Evolutionary conservation across 2,329 filamentous ascomycete species (phyloP), one percentile per base, ranked within the genome.

Genomic region (Cadophora gregata): DNA sequence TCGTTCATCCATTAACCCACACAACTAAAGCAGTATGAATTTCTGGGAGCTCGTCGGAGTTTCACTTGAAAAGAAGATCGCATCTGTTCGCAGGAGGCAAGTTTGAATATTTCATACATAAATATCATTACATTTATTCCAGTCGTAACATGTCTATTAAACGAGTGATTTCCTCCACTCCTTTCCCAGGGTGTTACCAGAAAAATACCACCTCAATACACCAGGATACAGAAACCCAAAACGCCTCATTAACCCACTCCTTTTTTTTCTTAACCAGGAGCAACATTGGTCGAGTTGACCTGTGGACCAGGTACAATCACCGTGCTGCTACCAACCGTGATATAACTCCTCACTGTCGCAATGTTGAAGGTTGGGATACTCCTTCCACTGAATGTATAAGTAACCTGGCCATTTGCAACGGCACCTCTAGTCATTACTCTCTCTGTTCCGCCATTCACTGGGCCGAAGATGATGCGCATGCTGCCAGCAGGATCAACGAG

Each of bases 391-490:
- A 48, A 60, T 31, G 58, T 47, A 27, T 60, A 60, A 0, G 58
- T 60, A 1, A 60, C 58, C 38, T 33, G 47, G 14, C 58, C 58
- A 36, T 60, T 60, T 1, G 16, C 16, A 8, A 31, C 58, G 6
- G 45, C 58, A 3, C 58, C 58, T 29, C 58, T 60, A 5, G 58
- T 60, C 58, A 60, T 60, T 14, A 50, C 27, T 48, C 58, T 60
- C 25, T 60, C 58, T 5, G 36, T 36, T 4, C 58, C 58, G 2
- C 58, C 58, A 12, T 24, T 25, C 25, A 60, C 58, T 21, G 58
- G 58, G 3, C 58, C 58, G 42, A 60, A 60, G 29, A 60, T 50
- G n/a, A 60, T 60, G n/a, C 58, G 36, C 58, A 60, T 60, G 38
- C 38, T 48, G 21, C 25, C 58, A 31, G 58, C 45, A 12, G 38